Percentiles rank a stretch among this genome's conserved stretches.
These are phyloP conservation scores for Mucor saturninus DNA, from an alignment of 371 early-diverging fungal species.

Conservation along the genomic window DNA sequence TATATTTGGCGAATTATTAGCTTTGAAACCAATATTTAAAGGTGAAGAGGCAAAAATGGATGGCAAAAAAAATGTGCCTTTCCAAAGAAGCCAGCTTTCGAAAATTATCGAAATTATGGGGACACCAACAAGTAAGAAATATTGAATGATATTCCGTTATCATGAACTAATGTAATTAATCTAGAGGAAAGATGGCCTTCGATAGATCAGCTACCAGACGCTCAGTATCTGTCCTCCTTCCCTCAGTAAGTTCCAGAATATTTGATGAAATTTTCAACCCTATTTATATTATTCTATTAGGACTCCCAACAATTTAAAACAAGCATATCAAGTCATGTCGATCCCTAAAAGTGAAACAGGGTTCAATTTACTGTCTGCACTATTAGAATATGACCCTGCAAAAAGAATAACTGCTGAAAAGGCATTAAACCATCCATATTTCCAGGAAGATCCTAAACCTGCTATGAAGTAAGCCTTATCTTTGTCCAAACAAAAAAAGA, in stretches of 20 bases:
- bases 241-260: slow-evolving; percentile 51
- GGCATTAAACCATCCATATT: slow-evolving; percentile 90
- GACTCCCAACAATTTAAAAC: slow-evolving; percentile 49
- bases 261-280: not conserved
- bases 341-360: slow-evolving; percentile 68
- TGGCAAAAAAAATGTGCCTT: slow-evolving; percentile 84
- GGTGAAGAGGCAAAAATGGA: slow-evolving; percentile 96
- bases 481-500: not conserved
- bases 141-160: not conserved
- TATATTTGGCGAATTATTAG: slow-evolving; percentile 92
- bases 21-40: slow-evolving; percentile 89
- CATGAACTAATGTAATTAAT: not conserved
- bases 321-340: slow-evolving; percentile 49
- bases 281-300: slow-evolving; percentile 29
- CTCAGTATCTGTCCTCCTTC: slow-evolving; percentile 58
- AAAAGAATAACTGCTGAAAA: slow-evolving; percentile 88
- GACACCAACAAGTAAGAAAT: slow-evolving; percentile 76
- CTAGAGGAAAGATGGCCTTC: slow-evolving; percentile 81
- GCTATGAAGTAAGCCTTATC: slow-evolving; percentile 63
- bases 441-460: slow-evolving; percentile 89
- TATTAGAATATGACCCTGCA: slow-evolving; percentile 94
- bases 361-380: slow-evolving; percentile 74
- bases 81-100: slow-evolving; percentile 86
- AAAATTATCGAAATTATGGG: slow-evolving; percentile 94
- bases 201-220: slow-evolving; percentile 78